phyloP scores from a whole-genome alignment of 495 filamentous ascomycete genomes.

The Penicillium taxi region DNA sequence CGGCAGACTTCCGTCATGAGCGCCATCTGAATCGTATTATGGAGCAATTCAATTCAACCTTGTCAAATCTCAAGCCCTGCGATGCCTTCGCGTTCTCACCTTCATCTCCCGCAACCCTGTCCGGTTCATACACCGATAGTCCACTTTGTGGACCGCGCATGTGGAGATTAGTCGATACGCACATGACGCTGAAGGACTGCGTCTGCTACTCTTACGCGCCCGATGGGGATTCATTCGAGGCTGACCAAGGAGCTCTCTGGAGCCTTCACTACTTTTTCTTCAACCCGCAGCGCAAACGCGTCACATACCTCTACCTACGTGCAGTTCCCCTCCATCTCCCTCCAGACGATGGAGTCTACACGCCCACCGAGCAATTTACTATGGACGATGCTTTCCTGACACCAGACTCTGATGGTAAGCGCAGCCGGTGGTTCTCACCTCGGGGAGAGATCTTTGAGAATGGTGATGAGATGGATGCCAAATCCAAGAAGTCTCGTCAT shows the following conservation, averaged over 20 bases:
- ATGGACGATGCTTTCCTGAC: slow-evolving; percentile 43
- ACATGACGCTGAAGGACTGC: slow-evolving; percentile 84
- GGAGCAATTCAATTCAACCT: slow-evolving; percentile 72
- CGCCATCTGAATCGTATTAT: slow-evolving; percentile 66
- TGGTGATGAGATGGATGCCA: slow-evolving; percentile 39
- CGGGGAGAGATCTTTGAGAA: slow-evolving; percentile 33
- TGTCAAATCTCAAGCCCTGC: slow-evolving; percentile 73
- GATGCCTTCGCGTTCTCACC: slow-evolving; percentile 39
- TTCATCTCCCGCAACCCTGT: slow-evolving; percentile 36
- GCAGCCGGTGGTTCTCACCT: slow-evolving; percentile 51
- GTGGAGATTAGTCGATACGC: slow-evolving; percentile 85
- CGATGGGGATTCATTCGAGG: slow-evolving; percentile 76
- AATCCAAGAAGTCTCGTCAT: slow-evolving; percentile 7
- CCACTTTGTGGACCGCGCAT: slow-evolving; percentile 71
- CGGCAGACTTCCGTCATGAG: slow-evolving; percentile 79
- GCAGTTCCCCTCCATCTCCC: slow-evolving; percentile 71
- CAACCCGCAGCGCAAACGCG: slow-evolving; percentile 85
- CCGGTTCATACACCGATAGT: slow-evolving; percentile 35
- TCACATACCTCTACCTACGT: slow-evolving; percentile 86
- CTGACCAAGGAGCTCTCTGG: slow-evolving; percentile 90
- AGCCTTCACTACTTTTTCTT: slow-evolving; percentile 96
- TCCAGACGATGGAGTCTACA: slow-evolving; percentile 33
- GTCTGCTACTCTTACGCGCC: slow-evolving; percentile 78
- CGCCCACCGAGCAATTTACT: slow-evolving; percentile 39
- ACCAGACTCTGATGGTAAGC: slow-evolving; percentile 54